A percentile compares a stretch with the other conserved stretches of the same genome.
phyloP scores from a whole-genome alignment of 2,329 filamentous ascomycete species.

The Fonsecaea pugnacius region DNA sequence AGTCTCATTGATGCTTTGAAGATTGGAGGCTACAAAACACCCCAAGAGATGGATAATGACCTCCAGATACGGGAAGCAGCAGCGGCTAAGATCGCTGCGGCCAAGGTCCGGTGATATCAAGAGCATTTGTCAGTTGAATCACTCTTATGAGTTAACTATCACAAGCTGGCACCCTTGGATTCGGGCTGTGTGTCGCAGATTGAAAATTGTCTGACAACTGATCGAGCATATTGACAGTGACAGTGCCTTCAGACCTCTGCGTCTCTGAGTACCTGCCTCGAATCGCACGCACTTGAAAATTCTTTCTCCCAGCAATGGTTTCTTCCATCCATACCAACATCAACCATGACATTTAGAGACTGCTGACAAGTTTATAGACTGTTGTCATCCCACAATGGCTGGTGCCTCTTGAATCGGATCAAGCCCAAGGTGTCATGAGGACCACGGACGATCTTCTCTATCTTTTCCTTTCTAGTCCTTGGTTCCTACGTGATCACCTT shows the following conservation, averaged over 20 bases:
- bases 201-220: not conserved
- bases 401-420: not conserved
- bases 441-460: not conserved
- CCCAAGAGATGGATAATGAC: constrained; percentile 28
- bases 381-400: not conserved
- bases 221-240: constrained; percentile 12
- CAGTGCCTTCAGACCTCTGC: constrained; percentile 8
- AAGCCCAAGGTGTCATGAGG: not conserved
- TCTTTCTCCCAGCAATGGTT: not conserved
- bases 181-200: not conserved
- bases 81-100: constrained; percentile 9
- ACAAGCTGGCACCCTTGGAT: not conserved
- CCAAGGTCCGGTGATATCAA: constrained; percentile 16
- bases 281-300: not conserved
- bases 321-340: not conserved
- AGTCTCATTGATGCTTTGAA: constrained; percentile 26
- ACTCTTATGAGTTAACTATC: not conserved
- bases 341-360: not conserved
- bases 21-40: constrained; percentile 33
- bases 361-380: constrained; percentile 2
- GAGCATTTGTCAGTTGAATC: not conserved
- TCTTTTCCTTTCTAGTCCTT: not conserved
- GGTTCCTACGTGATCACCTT: not conserved
- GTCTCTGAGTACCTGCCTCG: not conserved
- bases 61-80: constrained; percentile 30